A percentile compares a stretch with the other conserved stretches of the same genome.
Conservation (phyloP, 495 filamentous ascomycete species). For the Cenococcum geophilum region DNA sequence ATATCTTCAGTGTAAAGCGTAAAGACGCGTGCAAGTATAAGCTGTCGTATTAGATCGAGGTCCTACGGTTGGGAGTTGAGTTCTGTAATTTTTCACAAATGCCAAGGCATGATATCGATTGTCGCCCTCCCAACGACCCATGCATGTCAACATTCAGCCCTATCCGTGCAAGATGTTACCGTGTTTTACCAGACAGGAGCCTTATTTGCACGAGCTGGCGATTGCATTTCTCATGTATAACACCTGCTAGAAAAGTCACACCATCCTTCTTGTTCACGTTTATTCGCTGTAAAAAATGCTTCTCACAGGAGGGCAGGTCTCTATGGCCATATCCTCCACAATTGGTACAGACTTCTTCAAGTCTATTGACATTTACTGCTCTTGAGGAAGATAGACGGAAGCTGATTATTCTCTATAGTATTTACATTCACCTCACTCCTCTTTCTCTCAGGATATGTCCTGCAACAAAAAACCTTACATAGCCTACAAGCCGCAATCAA, state of each 20-base stretch:
- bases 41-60: no score
- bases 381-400: neutral
- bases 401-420: constrained; percentile 25
- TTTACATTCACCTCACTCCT: constrained; percentile 58
- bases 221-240: constrained; percentile 22
- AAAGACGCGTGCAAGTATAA: no score
- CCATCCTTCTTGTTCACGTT: neutral
- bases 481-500: constrained; percentile 55
- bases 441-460: constrained; percentile 64
- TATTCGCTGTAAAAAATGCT: constrained; percentile 29
- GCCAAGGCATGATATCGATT: neutral
- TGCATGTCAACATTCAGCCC: constrained; percentile 14
- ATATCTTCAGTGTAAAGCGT: no score
- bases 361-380: neutral
- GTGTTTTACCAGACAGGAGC: no score
- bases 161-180: neutral
- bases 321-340: constrained; percentile 36
- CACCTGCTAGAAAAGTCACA: constrained; percentile 1
- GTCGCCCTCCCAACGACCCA: constrained; percentile 1
- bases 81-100: no score
- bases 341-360: constrained; percentile 31
- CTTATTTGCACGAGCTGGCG: constrained; percentile 16
- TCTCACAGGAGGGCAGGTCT: constrained; percentile 41
- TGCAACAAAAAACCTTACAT: constrained; percentile 64
- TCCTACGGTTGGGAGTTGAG: no score